phyloP scores from a whole-genome alignment of 2,329 filamentous ascomycete species.

The Trichophaea hybrida region DNA sequence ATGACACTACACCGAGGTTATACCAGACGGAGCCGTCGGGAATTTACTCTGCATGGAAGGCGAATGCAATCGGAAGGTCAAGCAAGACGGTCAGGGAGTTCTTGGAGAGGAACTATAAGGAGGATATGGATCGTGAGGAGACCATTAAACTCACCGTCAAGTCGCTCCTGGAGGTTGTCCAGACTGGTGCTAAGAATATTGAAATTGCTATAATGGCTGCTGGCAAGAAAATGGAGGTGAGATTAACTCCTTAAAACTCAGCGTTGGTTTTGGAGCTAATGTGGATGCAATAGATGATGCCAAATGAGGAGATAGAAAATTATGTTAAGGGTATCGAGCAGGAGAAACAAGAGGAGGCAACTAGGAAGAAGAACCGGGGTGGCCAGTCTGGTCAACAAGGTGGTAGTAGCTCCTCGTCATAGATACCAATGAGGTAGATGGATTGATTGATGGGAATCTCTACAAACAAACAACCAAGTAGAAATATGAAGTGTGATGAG shows the following conservation, averaged over 20 bases:
- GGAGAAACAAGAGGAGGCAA: slow-evolving; percentile 97
- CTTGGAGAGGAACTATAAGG: slow-evolving; percentile 96
- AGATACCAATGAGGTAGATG: neutral
- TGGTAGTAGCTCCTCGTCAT: neutral
- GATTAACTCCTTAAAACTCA: neutral
- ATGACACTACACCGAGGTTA: slow-evolving; percentile 71
- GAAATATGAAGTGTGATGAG: neutral
- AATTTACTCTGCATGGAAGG: slow-evolving; percentile 99
- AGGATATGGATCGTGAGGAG: slow-evolving; percentile 88
- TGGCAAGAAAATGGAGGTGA: slow-evolving; percentile 61
- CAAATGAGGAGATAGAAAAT: slow-evolving; percentile 86
- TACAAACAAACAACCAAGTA: neutral
- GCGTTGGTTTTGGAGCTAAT: neutral
- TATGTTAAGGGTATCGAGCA: slow-evolving; percentile 99
- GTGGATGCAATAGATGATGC: slow-evolving; percentile 49
- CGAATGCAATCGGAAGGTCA: slow-evolving; percentile 93
- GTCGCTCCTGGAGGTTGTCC: slow-evolving; percentile 91
- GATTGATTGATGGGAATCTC: neutral
- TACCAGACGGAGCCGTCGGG: slow-evolving; percentile 99
- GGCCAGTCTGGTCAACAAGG: slow-evolving; percentile 16
- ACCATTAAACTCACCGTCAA: slow-evolving; percentile 97
- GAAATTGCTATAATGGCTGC: slow-evolving; percentile 98
- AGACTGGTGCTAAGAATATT: slow-evolving; percentile 98
- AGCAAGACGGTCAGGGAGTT: slow-evolving; percentile 99
- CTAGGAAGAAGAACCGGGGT: slow-evolving; percentile 82